Base-by-base conservation (phyloP, 1,284 basidiomycete species). In the Microbotryum silenes-acaulis region DNA sequence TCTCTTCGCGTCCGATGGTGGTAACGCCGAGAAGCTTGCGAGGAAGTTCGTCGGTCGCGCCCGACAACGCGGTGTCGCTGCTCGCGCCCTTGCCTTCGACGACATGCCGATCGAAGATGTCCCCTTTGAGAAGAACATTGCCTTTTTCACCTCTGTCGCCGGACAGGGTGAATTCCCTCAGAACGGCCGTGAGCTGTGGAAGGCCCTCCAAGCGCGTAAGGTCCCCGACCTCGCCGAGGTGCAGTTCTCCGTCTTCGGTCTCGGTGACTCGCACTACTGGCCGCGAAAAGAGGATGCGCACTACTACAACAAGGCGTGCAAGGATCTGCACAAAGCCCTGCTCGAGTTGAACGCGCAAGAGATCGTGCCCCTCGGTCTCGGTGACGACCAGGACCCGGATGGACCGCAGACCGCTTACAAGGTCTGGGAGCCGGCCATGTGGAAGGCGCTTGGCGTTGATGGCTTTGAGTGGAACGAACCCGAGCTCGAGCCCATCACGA, bases 211-310 rank as follows among this genome's bases (percentile, higher is more conserved):
- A 52, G 87, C 87, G 72, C 53, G 63, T 59, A 69, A 69, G 60
- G 57, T 67, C 51, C 56, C 56, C 49, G 63, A 67, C 56, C 21
- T 69, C 45, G 85, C 85, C 54, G 82, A 86, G 37, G 78, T 92
- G 67, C 85, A 83, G 71, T 89, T 84, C 74, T 78, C 86, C 61
- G 91, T 98, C 60, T 97, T 98, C 71, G 93, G 81, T 57, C 88
- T 99, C 85, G 94, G 94, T 68, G 94, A 99, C 77, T 93, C 88
- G 74, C 93, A 97, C 78, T 99, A 99, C 79, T 99, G 94, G 94
- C 96, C 96, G 21, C 84, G 96, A 54, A 82, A 90, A 27, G 93
- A 97, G 77, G 94, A 98, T 74, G 88, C 88, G 33, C 88, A 91
- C 72, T 98, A 92, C 77, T 98, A 97, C 81, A 99, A 98, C 82